These are phyloP conservation scores for Silene coronaria DNA, from an alignment of 179 eudicot species.

Conservation along the genomic window DNA sequence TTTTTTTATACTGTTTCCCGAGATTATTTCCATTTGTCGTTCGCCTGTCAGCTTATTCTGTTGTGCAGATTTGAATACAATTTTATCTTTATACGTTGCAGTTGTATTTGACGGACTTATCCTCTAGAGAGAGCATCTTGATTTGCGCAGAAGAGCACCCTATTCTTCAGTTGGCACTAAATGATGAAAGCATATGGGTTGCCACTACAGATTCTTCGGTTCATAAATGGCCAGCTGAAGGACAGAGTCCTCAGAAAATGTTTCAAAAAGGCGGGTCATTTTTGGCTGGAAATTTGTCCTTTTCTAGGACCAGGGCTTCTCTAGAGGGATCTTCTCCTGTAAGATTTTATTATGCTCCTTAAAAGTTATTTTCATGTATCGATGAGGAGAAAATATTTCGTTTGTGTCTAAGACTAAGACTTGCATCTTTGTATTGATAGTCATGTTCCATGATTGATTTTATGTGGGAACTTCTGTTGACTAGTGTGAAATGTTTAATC, in stretches of 20 bases:
- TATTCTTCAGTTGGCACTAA: constrained; percentile 67
- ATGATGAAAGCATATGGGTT: constrained; percentile 89
- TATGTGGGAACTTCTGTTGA: not conserved
- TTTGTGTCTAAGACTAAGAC: not conserved
- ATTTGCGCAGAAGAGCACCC: constrained; percentile 86
- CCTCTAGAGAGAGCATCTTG: constrained; percentile 87
- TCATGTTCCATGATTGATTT: not conserved
- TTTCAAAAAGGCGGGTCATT: constrained; percentile 90
- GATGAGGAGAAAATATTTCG: not conserved
- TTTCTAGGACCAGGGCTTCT: constrained; percentile 96
- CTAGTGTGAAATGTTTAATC: not conserved
- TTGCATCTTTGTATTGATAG: not conserved
- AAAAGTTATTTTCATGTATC: not conserved
- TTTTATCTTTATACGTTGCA: constrained; percentile 20
- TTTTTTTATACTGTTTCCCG: constrained; percentile 5
- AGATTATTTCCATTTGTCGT: not conserved
- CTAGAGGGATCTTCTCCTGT: constrained; percentile 92
- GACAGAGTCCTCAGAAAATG: constrained; percentile 63
- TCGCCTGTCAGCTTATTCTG: not conserved
- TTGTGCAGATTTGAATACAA: not conserved
- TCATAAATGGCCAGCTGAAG: constrained; percentile 93
- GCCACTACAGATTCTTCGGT: constrained; percentile 92
- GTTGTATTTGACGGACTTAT: constrained; percentile 89
- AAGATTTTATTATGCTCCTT: constrained; percentile 29
- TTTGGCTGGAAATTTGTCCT: constrained; percentile 95